Evolutionary conservation across 371 early-diverging fungal species (phyloP), one percentile per base, ranked within the genome.

Genomic region (Rhizopus arrhizus): DNA sequence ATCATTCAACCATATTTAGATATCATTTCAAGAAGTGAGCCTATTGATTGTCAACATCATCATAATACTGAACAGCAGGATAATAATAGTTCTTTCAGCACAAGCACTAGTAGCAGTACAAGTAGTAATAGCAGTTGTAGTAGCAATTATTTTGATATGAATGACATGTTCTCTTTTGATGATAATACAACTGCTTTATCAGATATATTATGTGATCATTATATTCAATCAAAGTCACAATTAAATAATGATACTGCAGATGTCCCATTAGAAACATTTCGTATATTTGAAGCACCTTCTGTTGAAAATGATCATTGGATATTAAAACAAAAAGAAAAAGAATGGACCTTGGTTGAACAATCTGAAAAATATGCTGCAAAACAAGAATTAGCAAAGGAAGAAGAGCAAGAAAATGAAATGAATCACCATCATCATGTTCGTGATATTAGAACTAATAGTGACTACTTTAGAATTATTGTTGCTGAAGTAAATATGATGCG

Each of bases 401-500:
- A 61, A 11, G 54, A 40, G 6, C 54, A 40, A 54, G 54, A 53
- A 49, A 36, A 57, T 28, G 59, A 58, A 9, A 11, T 52, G 15
- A 9, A 34, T 7, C 10, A 6, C 11, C 12, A 41, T 1, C 22
- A 41, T 22, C 61, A 64, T 51, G 51, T 45, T 12, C 75, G 85
- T 33, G 85, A 81, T 51, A 72, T 69, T 9, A 73, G 85, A 6
- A 70, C 79, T 33, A 85, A 85, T 51, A 49, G 78, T 8, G 82
- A 69, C 49, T 81, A 85, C 60, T 61, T 85, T 49, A 77, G 85
- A 48, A 85, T 82, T 80, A 78, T 85, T 66, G 83, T 83, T 4
- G 77, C 80, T 7, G 85, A 85, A 64, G 67, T 83, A 32, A 75
- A 80, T 36, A 85, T 85, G 85, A 83, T 85, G 73, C 80, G 84